Evolutionary conservation across 345 rosid genomes (phyloP).

Genomic region (Erysimum cheiranthoides): DNA sequence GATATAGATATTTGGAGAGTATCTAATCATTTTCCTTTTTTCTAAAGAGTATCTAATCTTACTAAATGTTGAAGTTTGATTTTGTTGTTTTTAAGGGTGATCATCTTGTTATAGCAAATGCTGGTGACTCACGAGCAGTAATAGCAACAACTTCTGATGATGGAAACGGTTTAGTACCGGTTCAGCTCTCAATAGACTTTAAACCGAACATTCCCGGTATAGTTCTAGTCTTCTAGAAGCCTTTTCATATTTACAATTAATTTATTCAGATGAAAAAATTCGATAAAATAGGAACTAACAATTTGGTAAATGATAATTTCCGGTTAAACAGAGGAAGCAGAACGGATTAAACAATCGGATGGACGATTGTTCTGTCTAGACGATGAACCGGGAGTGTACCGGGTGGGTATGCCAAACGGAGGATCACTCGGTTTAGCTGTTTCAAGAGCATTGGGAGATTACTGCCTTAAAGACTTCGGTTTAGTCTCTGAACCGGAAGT

Average conservation of each 20-base stretch:
- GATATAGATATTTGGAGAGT: not conserved
- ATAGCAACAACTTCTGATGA: conserved; percentile 62
- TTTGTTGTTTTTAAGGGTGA: conserved; percentile 34
- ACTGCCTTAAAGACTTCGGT: conserved; percentile 84
- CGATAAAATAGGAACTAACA: not conserved
- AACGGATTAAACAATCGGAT: conserved; percentile 62
- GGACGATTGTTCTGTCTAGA: conserved; percentile 70
- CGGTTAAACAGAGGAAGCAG: conserved; percentile 79
- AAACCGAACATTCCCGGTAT: conserved; percentile 88
- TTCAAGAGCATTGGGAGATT: conserved; percentile 87
- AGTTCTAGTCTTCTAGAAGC: conserved; percentile 12
- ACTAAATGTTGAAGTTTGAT: not conserved
- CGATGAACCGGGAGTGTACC: conserved; percentile 82
- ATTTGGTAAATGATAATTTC: conserved; percentile 8
- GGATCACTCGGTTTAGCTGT: conserved; percentile 72
- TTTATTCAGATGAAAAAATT: not conserved
- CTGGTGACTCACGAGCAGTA: conserved; percentile 88
- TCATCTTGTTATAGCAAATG: conserved; percentile 71
- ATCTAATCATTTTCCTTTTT: no score
- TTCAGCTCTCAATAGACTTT: conserved; percentile 82
- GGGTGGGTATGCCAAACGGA: conserved; percentile 79
- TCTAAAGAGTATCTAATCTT: no score
- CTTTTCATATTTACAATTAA: not conserved
- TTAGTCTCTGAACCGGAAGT: conserved; percentile 80
- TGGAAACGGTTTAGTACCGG: conserved; percentile 63